These are phyloP conservation scores for Penicillium brevicompactum DNA, from an alignment of 2,329 filamentous ascomycete species.

Conservation along the genomic window DNA sequence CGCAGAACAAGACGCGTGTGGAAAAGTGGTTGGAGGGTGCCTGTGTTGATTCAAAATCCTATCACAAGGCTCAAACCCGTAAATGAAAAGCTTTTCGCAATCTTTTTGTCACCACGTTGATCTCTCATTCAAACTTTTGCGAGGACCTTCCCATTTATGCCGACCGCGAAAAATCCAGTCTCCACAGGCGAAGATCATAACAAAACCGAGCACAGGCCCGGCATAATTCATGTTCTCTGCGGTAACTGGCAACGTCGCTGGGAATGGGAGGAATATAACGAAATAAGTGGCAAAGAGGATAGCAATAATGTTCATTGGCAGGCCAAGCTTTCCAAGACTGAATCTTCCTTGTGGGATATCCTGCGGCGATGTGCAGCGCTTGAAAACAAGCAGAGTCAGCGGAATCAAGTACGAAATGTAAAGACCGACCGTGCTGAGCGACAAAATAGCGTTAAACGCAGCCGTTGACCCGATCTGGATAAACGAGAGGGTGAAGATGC, in stretches of 20 bases:
- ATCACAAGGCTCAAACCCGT: no score
- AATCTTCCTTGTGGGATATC: conserved; percentile 29
- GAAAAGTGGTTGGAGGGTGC: no score
- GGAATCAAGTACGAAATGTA: conserved; percentile 54
- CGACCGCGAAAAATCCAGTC: conserved; percentile 29
- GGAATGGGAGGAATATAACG: conserved; percentile 35
- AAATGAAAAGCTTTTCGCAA: no score
- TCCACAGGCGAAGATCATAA: conserved; percentile 24
- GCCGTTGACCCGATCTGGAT: conserved; percentile 53
- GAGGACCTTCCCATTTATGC: conserved; percentile 24
- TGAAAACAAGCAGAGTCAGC: conserved; percentile 38
- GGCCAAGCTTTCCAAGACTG: conserved; percentile 30
- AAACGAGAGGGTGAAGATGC: conserved; percentile 37
- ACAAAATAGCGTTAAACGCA: conserved; percentile 57
- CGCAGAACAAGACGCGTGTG: no score
- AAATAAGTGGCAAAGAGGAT: conserved; percentile 34
- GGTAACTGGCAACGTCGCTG: conserved; percentile 32
- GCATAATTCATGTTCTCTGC: conserved; percentile 39
- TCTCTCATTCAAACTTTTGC: no score
- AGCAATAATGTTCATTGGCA: conserved; percentile 29
- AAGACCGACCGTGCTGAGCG: conserved; percentile 51
- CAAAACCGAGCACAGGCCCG: conserved; percentile 25
- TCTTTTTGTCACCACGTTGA: no score
- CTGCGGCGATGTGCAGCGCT: conserved; percentile 19
- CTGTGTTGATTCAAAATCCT: no score